Conservation (phyloP, 139 green algal species). For the Edaphochlamys debaryana region DNA sequence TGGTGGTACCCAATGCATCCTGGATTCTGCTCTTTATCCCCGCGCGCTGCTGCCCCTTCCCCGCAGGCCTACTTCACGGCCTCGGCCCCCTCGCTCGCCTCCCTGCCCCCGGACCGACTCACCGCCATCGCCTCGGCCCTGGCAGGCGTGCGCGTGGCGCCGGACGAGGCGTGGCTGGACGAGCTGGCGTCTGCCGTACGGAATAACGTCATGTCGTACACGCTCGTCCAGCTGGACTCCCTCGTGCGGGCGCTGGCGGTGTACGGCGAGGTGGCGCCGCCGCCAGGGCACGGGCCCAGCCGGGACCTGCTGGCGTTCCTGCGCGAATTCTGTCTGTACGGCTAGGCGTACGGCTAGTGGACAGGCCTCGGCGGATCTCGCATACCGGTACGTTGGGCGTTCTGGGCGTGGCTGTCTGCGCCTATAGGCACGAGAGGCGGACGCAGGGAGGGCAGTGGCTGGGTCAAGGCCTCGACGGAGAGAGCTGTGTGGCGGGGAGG, state of each 20-base stretch:
- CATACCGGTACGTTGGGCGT: too few species aligned
- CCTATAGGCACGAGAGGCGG: too few species aligned
- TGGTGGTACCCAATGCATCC: too few species aligned
- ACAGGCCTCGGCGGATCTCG: too few species aligned
- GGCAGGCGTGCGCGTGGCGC: constrained; percentile 4
- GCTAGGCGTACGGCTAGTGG: too few species aligned
- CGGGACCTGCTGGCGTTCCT: constrained; percentile 22
- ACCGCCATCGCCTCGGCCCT: constrained; percentile 1
- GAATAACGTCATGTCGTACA: constrained; percentile 28
- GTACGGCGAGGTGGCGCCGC: constrained; percentile 14
- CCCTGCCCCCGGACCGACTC: neutral
- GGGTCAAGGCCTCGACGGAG: too few species aligned
- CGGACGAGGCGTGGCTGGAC: constrained; percentile 10
- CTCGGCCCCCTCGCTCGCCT: neutral
- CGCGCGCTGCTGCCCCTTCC: neutral
- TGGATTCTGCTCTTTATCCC: too few species aligned
- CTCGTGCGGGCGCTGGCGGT: constrained; percentile 19
- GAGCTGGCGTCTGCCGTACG: constrained; percentile 6
- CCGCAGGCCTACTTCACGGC: constrained; percentile 22
- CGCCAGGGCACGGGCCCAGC: neutral
- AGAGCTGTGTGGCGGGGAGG: too few species aligned
- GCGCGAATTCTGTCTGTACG: constrained; percentile 37
- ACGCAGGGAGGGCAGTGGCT: too few species aligned
- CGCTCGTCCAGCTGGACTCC: constrained; percentile 32
- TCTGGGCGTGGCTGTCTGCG: too few species aligned